phyloP scores from a whole-genome alignment of 441 rosid species.

The Gossypium davidsonii region DNA sequence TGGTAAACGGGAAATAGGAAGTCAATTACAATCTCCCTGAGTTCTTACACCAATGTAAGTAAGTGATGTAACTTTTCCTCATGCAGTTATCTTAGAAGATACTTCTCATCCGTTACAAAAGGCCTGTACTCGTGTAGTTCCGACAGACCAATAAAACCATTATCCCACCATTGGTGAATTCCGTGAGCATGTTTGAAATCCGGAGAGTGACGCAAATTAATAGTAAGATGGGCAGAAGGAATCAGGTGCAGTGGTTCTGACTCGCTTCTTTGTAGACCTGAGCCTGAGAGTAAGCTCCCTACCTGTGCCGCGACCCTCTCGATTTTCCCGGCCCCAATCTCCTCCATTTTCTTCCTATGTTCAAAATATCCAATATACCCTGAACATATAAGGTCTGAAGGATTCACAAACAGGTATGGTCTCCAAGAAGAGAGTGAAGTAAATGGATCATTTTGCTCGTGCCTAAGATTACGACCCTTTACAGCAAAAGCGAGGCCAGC shows the following conservation, averaged over 20 bases:
- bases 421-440: constrained; percentile 30
- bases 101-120: neutral
- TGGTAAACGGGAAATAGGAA: neutral
- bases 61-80: neutral
- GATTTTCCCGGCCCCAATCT: constrained; percentile 32
- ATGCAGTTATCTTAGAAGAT: neutral
- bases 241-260: constrained; percentile 35
- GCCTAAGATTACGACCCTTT: constrained; percentile 21
- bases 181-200: constrained; percentile 37
- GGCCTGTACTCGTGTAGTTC: constrained; percentile 21
- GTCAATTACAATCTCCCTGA: neutral
- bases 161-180: constrained; percentile 48
- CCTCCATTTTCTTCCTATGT: constrained; percentile 39
- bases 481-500: constrained; percentile 38
- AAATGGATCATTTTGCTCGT: constrained; percentile 24
- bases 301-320: constrained; percentile 34
- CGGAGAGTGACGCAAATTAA: constrained; percentile 19
- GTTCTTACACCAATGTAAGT: neutral
- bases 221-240: constrained; percentile 33
- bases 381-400: constrained; percentile 35
- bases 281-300: constrained; percentile 23
- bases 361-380: constrained; percentile 41
- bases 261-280: constrained; percentile 21
- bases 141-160: constrained; percentile 21
- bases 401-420: constrained; percentile 37